Conservation (phyloP, 441 rosid species). For the Erodium moschatum region DNA sequence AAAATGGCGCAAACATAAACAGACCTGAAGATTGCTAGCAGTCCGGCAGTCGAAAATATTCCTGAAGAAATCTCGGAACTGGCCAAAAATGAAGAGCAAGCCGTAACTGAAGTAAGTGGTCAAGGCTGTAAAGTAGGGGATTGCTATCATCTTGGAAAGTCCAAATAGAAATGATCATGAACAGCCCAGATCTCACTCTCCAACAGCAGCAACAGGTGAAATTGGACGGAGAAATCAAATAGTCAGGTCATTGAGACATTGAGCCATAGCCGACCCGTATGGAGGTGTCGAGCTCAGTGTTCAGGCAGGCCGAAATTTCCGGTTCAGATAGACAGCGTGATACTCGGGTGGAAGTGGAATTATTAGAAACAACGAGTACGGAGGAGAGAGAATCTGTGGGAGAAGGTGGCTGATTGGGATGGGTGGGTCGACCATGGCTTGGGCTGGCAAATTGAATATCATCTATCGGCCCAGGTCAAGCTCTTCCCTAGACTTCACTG, state of each 20-base stretch:
- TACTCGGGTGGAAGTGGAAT: too few species aligned
- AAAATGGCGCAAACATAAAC: background rate
- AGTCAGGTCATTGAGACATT: too few species aligned
- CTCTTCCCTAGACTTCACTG: too few species aligned
- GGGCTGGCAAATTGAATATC: too few species aligned
- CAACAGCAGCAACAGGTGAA: background rate
- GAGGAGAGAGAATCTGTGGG: too few species aligned
- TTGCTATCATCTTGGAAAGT: constrained; percentile 45
- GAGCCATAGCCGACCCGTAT: too few species aligned
- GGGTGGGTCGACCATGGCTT: too few species aligned
- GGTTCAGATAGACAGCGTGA: too few species aligned
- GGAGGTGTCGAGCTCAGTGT: background rate
- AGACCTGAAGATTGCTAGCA: constrained; percentile 53
- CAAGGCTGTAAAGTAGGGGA: constrained; percentile 73
- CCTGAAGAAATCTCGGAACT: constrained; percentile 75
- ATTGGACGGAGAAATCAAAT: background rate
- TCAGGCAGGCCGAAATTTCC: background rate
- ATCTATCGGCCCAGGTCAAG: too few species aligned
- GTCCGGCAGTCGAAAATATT: constrained; percentile 52
- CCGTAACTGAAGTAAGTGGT: constrained; percentile 82
- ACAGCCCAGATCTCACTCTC: background rate
- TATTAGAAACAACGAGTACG: too few species aligned
- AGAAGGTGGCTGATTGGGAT: too few species aligned
- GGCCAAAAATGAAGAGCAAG: constrained; percentile 69
- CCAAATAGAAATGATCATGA: background rate